Conservation (phyloP, 1,284 basidiomycete species). For the Malassezia obtusa region DNA sequence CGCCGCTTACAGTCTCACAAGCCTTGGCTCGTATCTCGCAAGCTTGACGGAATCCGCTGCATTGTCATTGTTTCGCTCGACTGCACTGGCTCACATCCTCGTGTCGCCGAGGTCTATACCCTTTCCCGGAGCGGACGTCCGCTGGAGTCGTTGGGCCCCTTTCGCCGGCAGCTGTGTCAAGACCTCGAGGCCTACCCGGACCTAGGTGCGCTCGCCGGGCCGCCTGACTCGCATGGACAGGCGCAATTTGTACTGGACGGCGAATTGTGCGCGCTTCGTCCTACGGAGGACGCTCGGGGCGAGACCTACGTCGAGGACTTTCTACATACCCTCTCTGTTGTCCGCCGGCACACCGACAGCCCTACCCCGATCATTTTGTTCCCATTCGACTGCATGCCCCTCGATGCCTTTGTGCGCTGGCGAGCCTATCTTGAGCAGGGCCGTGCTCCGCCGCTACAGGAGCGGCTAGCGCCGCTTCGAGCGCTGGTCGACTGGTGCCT, state of each 20-base stretch:
- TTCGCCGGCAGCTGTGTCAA: slow-evolving; percentile 19
- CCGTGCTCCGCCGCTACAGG: slow-evolving; percentile 10
- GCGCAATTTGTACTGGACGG: slow-evolving; percentile 27
- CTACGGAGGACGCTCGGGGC: slow-evolving; percentile 1
- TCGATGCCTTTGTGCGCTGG: slow-evolving; percentile 27
- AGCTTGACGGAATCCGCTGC: slow-evolving; percentile 34
- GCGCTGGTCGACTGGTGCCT: slow-evolving; percentile 14
- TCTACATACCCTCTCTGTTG: slow-evolving; percentile 16
- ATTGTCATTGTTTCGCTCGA: slow-evolving; percentile 16
- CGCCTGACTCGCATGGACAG: neutral
- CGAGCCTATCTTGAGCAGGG: neutral
- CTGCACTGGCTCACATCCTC: neutral
- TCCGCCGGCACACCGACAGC: slow-evolving; percentile 20
- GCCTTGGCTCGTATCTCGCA: slow-evolving; percentile 28
- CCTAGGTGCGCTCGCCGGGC: neutral
- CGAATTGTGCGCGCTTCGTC: slow-evolving; percentile 26
- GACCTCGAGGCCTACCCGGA: slow-evolving; percentile 14
- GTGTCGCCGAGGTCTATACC: slow-evolving; percentile 9
- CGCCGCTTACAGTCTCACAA: neutral
- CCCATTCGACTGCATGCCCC: slow-evolving; percentile 29
- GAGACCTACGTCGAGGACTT: slow-evolving; percentile 27
- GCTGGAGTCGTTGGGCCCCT: slow-evolving; percentile 18
- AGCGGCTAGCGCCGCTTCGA: slow-evolving; percentile 17
- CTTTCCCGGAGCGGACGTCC: slow-evolving; percentile 24
- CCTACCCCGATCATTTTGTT: slow-evolving; percentile 22